Evolutionary conservation across 441 rosid species (phyloP).

Genomic region (Dalechampia spathulata): DNA sequence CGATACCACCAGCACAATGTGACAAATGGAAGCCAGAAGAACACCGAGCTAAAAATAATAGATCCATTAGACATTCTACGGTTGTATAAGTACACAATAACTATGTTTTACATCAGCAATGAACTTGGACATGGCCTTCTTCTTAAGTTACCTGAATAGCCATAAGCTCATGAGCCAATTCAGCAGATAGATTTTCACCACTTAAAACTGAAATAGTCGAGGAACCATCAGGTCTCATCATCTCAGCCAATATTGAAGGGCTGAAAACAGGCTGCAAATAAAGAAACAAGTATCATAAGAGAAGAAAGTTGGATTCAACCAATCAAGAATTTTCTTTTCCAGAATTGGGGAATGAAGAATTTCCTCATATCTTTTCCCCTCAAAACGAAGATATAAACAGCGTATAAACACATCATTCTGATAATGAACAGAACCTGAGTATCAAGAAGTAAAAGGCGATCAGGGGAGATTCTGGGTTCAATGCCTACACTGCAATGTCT

Average conservation of each 20-base stretch:
- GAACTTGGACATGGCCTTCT: slow-evolving; percentile 2
- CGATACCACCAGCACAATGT: slow-evolving; percentile 65
- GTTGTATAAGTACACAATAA: background rate
- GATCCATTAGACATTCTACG: slow-evolving; percentile 18
- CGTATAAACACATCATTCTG: background rate
- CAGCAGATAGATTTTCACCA: slow-evolving; percentile 62
- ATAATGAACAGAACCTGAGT: slow-evolving; percentile 42
- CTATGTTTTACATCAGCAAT: background rate
- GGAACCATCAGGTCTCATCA: slow-evolving; percentile 72
- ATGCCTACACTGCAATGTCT: slow-evolving; percentile 70
- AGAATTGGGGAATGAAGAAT: no score
- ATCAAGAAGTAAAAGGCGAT: slow-evolving; percentile 74
- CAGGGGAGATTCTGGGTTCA: slow-evolving; percentile 74
- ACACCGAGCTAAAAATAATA: slow-evolving; percentile 61
- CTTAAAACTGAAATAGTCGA: slow-evolving; percentile 58
- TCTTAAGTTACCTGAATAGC: slow-evolving; percentile 53
- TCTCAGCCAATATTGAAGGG: slow-evolving; percentile 69
- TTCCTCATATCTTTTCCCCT: no score
- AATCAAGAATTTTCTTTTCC: no score
- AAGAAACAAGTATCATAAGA: no score
- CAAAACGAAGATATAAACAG: background rate
- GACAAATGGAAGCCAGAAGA: slow-evolving; percentile 70
- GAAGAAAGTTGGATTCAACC: no score
- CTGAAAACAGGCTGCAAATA: slow-evolving; percentile 64
- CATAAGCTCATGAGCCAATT: slow-evolving; percentile 79